Base-by-base conservation (phyloP, 495 filamentous ascomycete species). In the Tetracladium setigerum region DNA sequence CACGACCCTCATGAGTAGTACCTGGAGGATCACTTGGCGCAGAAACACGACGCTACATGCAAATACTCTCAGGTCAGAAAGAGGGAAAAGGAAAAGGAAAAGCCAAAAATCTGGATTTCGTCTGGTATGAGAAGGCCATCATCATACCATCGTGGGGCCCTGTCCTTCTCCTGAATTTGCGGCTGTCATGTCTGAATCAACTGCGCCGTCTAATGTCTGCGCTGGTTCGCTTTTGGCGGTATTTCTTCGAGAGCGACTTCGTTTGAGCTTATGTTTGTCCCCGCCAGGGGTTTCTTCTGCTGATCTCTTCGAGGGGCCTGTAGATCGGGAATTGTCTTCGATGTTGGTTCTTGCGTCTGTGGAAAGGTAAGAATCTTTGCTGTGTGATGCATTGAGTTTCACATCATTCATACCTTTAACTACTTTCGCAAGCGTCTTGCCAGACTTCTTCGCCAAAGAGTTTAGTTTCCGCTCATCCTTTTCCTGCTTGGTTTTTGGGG, bases 21-120 rank as follows among this genome's bases (percentile, higher is more conserved):
- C 42, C 14, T 14, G 50, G 53, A 12, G 47, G 50, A 18, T 60
- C 54, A 50, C 50, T 52, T 39, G 53, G 54, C 1, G 50, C 54
- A 16, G 53, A 56, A 12, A 56, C 54, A 2, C 57, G 50, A 40
- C 53, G 57, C 12, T 11, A 34, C 32, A 50, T 45, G 41, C 50
- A 24, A 27, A 7, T 4, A 12, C 0, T 38, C 24, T 52, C 11
- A 54, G 41, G 12, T 22, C 14, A 17, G 6, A 18, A 6, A 5
- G 45, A 24, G 1, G 15, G 17, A 16, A 17, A 0, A 14, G 2
- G n/a, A 27, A 6, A 27, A 11, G 2, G 22, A 37, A n/a, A 3
- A 27, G 22, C 3, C 3, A 7, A 7, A 27, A 27, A 27, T 4
- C 34, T 37, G 2, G n/a, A 3, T 3, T 37, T 17, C 3, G 34